Evolutionary conservation across 1,284 basidiomycete species (phyloP).

Genomic region (Trametes hirsuta): DNA sequence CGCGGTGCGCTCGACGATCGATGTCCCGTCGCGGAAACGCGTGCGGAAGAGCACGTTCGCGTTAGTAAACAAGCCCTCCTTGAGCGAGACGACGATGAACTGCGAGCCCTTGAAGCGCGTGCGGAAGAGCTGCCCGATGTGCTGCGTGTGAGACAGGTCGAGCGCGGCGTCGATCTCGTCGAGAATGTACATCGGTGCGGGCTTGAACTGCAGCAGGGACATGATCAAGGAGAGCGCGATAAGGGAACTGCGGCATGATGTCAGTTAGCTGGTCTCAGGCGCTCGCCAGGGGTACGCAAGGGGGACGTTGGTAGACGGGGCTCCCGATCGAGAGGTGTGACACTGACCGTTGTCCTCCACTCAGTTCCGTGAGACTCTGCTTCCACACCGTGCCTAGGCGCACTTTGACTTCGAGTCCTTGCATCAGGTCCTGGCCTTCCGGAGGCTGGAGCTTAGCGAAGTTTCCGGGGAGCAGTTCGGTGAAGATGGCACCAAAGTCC

Average conservation of each 20-base stretch:
- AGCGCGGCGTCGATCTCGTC: conserved; percentile 98
- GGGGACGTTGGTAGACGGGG: background rate
- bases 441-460: conserved; percentile 95
- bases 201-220: conserved; percentile 98
- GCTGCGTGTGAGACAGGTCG: conserved; percentile 95
- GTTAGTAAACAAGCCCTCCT: conserved; percentile 97
- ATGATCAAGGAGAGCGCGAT: conserved; percentile 98
- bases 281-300: background rate
- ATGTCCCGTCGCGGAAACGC: conserved; percentile 91
- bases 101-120: conserved; percentile 98
- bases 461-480: conserved; percentile 94
- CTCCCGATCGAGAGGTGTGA: background rate
- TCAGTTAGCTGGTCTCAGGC: background rate
- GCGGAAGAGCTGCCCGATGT: conserved; percentile 95
- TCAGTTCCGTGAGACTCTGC: conserved; percentile 94
- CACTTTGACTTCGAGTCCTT: conserved; percentile 98
- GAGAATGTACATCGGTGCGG: conserved; percentile 99
- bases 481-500: conserved; percentile 97
- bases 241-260: conserved; percentile 66
- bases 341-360: conserved; percentile 91
- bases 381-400: conserved; percentile 96
- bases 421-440: conserved; percentile 90
- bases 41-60: conserved; percentile 97
- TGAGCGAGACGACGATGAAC: conserved; percentile 97
- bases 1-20: conserved; percentile 81